These are phyloP conservation scores for Aspergillus transmontanensis DNA, from an alignment of 2,329 filamentous ascomycete genomes.

Conservation along the genomic window DNA sequence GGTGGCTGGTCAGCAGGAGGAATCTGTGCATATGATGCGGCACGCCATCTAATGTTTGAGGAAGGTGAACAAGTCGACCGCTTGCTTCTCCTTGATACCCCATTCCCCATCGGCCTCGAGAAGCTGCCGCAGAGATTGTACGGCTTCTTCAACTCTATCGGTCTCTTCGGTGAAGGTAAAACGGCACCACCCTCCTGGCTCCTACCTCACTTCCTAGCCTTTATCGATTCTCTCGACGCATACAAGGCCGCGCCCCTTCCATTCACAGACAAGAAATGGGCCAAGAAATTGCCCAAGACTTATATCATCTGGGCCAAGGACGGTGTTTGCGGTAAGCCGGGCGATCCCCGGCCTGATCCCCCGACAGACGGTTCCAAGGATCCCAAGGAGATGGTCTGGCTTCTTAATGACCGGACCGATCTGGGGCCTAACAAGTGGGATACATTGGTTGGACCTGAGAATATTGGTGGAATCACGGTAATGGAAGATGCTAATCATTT, in stretches of 20 bases:
- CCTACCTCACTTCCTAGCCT: constrained; percentile 55
- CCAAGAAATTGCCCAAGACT: constrained; percentile 44
- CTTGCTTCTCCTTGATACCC: constrained; percentile 67
- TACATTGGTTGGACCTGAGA: constrained; percentile 43
- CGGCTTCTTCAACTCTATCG: constrained; percentile 51
- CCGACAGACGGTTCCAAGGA: constrained; percentile 44
- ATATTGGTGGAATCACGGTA: constrained; percentile 36
- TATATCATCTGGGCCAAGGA: constrained; percentile 53
- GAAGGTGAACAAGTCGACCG: constrained; percentile 60
- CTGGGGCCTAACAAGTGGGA: constrained; percentile 53
- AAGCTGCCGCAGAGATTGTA: constrained; percentile 61
- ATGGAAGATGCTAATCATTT: constrained; percentile 41
- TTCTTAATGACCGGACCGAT: constrained; percentile 51
- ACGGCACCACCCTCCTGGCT: constrained; percentile 52
- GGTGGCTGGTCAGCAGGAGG: constrained; percentile 79
- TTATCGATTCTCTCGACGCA: constrained; percentile 50
- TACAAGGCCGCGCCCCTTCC: constrained; percentile 43
- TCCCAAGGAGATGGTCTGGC: constrained; percentile 52
- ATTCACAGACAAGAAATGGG: constrained; percentile 28
- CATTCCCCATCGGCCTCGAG: constrained; percentile 68
- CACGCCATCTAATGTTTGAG: constrained; percentile 58
- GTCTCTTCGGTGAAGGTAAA: constrained; percentile 50
- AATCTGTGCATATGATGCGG: constrained; percentile 69
- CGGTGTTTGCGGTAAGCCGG: constrained; percentile 48
- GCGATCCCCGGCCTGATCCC: constrained; percentile 43